Percentiles rank a stretch among this genome's conserved stretches.
Conservation (phyloP, 768 basidiomycete genomes). For the Boletus sensibilis region DNA sequence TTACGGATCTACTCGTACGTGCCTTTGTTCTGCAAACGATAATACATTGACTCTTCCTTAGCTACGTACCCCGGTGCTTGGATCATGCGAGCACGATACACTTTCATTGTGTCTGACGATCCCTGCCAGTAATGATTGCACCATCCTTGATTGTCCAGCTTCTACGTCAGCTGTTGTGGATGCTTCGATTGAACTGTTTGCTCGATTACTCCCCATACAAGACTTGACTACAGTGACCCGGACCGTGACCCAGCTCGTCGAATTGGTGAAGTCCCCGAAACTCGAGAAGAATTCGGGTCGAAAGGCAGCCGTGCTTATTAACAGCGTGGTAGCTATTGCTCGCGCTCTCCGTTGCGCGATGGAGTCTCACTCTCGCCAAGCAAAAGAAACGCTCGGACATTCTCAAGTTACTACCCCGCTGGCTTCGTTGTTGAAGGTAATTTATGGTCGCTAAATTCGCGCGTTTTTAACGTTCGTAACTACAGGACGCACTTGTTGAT, state of each 20-base stretch:
- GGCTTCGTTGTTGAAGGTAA: constrained; percentile 75
- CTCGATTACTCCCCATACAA: constrained; percentile 75
- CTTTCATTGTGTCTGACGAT: constrained; percentile 62
- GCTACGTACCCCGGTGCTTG: constrained; percentile 69
- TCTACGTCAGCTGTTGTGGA: constrained; percentile 83
- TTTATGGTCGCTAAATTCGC: constrained; percentile 14
- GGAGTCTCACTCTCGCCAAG: constrained; percentile 51
- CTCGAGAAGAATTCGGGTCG: constrained; percentile 86
- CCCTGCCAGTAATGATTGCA: constrained; percentile 44
- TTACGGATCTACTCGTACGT: constrained; percentile 75
- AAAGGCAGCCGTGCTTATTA: constrained; percentile 79
- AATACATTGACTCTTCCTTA: constrained; percentile 9
- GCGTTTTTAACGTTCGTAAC: constrained; percentile 8
- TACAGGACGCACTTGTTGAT: constrained; percentile 76
- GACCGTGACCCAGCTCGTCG: constrained; percentile 57
- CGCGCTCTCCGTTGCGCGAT: constrained; percentile 63
- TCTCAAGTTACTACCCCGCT: constrained; percentile 59
- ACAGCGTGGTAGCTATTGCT: constrained; percentile 72
- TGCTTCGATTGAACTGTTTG: constrained; percentile 84
- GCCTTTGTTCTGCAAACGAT: background rate
- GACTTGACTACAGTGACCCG: constrained; percentile 58
- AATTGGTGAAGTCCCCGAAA: constrained; percentile 68
- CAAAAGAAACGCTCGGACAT: constrained; percentile 65
- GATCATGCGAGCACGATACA: constrained; percentile 85
- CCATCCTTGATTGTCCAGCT: constrained; percentile 63